Evolutionary conservation across 1,139 yeast species (phyloP), one percentile per base, ranked within the genome.

Genomic region (Lodderomyces margitis): DNA sequence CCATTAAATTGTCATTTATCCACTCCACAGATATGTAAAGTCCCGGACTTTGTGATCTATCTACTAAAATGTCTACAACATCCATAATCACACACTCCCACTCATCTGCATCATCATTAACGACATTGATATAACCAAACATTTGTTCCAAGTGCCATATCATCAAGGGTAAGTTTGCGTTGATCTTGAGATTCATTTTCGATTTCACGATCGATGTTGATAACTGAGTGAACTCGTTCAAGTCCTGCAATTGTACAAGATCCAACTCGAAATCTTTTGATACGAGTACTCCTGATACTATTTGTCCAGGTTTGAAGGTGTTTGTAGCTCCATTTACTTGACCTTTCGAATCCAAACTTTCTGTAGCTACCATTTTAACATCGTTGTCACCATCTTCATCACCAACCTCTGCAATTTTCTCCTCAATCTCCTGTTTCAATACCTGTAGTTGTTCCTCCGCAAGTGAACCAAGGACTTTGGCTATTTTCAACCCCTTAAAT

Each of bases 111-210:
- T 79, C 80, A 52, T 83, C 88, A 42, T 70, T 71, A n/a, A 83
- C 47, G 1, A 87, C 75, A 32, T 83, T 81, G 11, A 89, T 77
- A 54, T 75, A 80, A 1, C 98, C 98, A 73, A 92, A 92, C 98
- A 94, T 92, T 58, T 91, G 98, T 47, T 86, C 81, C 47, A 92
- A 74, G 59, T 92, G 98, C 88, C 95, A 92, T 49, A 79, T 76
- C 46, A 94, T 78, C 46, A 92, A 70, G 36, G 87, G 85, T 23
- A 87, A 77, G 38, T 86, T 87, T 4, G 97, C 95, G 58, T 83
- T 81, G 38, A 94, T 87, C 42, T 79, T 76, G 24, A 92, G 67
- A 12, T 81, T 74, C 58, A 91, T 96, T 49, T 86, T 78, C 49
- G 95, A 95, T 54, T 83, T 83, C 21, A 92, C 82, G 10, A 86